A percentile compares a stretch with the other conserved stretches of the same genome.
Conservation (phyloP, 1,139 yeast species). For the Candida frijolesensis region DNA sequence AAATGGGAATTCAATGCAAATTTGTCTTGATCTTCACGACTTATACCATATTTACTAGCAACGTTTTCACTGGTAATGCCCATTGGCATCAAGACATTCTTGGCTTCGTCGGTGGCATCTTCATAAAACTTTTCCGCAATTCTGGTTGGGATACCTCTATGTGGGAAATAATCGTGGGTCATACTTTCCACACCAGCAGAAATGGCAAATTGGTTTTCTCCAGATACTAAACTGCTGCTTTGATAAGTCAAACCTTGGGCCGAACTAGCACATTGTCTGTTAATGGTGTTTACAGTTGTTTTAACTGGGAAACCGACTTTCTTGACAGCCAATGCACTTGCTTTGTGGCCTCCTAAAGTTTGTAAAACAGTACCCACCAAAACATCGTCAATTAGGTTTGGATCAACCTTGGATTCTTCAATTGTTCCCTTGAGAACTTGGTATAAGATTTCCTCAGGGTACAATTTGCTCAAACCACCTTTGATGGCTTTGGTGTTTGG, state of each 20-base stretch:
- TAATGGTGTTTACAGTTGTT: constrained; percentile 41
- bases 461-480: constrained; percentile 38
- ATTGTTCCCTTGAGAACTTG: constrained; percentile 32
- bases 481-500: constrained; percentile 38
- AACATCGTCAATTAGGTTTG: constrained; percentile 62
- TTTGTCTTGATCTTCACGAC: constrained; percentile 61
- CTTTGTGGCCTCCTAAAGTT: constrained; percentile 84
- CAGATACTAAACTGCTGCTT: constrained; percentile 33
- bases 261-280: constrained; percentile 46
- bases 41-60: constrained; percentile 49
- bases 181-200: constrained; percentile 50
- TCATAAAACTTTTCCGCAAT: constrained; percentile 23
- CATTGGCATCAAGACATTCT: constrained; percentile 55
- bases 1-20: constrained; percentile 39
- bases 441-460: constrained; percentile 38
- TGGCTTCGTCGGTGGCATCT: constrained; percentile 22
- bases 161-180: constrained; percentile 46
- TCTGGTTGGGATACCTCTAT: constrained; percentile 37
- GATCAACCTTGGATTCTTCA: constrained; percentile 27
- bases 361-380: constrained; percentile 82
- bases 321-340: constrained; percentile 69
- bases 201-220: constrained; percentile 35
- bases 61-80: constrained; percentile 54
- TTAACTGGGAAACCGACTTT: constrained; percentile 37
- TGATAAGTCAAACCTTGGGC: constrained; percentile 40